Evolutionary conservation across 208 protist genomes (phyloP).

Genomic region (Naegleria lovaniensis): DNA sequence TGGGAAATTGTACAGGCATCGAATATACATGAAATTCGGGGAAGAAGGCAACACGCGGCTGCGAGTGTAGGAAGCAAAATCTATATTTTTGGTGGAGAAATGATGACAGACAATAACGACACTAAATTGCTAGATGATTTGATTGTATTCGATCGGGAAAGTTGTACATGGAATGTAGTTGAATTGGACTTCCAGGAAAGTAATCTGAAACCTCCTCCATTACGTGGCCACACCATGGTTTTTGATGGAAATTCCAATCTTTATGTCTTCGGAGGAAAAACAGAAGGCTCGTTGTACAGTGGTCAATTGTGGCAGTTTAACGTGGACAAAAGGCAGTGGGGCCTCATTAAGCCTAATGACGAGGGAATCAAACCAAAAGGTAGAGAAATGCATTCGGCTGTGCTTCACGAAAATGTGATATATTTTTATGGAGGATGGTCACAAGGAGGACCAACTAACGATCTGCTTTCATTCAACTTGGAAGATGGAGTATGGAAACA

Average conservation of each 20-base stretch:
- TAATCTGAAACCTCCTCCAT: not conserved
- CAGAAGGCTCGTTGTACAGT: not conserved
- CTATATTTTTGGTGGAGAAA: not conserved
- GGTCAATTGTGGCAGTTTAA: not conserved
- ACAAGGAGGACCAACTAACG: not conserved
- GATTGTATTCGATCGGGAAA: not conserved
- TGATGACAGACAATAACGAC: too few relatives aligned
- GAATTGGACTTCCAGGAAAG: too few relatives aligned
- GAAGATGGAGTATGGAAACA: not conserved
- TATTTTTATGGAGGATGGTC: not conserved
- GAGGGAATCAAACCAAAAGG: not conserved
- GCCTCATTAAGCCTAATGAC: not conserved
- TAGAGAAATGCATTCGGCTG: not conserved
- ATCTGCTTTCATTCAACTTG: not conserved
- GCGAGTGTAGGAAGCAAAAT: not conserved
- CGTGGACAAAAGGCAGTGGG: not conserved
- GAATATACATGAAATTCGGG: not conserved
- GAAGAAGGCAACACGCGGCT: not conserved
- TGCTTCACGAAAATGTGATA: not conserved
- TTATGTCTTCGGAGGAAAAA: not conserved
- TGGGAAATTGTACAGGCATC: not conserved
- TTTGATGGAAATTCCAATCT: not conserved
- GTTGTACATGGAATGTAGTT: not conserved
- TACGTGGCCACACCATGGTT: not conserved
- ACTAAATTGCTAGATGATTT: not conserved